Base-by-base conservation (phyloP, 1,139 yeast genomes). In the Blastobotrys aristatus region DNA sequence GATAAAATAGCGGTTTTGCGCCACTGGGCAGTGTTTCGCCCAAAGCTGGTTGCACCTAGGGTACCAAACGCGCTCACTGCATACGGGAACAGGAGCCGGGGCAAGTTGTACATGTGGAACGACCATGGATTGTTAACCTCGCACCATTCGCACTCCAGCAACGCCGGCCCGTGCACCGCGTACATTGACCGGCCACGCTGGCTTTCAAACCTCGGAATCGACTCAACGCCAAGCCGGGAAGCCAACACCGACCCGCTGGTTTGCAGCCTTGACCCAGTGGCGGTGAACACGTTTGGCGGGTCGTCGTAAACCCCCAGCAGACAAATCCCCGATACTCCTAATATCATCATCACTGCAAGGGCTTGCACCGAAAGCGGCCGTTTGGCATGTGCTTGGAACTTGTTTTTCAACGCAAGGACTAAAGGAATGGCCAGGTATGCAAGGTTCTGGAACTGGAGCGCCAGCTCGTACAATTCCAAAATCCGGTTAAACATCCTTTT, bases 71-170 rank as follows among this genome's bases (percentile, higher is more conserved):
- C 33, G 47, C 58, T 54, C 24, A 53, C 40, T 7, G 56, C 40
- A 40, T 61, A 60, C 2, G 62, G 60, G 38, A 54, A 39, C 13
- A 50, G 33, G 8, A 54, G 42, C 17, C 49, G 47, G 4, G 64
- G 60, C 14, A 56, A 29, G 5, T 52, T 43, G 47, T 56, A 61
- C 29, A 53, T 29, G 26, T 57, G 43, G 35, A 52, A 55, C n/a
- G 57, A 43, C 30, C 27, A n/a, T 0, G 53, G 54, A 10, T 48
- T 40, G 22, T 49, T 52, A 8, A 53, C 43, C 4, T 50, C 45
- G 45, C 65, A 61, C 61, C 63, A 61, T 20, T 50, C 53, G 38
- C 65, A 61, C 30, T 51, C 48, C 7, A 51, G 54, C 24, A 56
- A 39, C 1, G 59, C 52, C 4, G 61, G 56, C 3, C 65, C 65